These are phyloP conservation scores for Fraxinus latifolia DNA, from an alignment of 305 asterid genomes.

Conservation along the genomic window DNA sequence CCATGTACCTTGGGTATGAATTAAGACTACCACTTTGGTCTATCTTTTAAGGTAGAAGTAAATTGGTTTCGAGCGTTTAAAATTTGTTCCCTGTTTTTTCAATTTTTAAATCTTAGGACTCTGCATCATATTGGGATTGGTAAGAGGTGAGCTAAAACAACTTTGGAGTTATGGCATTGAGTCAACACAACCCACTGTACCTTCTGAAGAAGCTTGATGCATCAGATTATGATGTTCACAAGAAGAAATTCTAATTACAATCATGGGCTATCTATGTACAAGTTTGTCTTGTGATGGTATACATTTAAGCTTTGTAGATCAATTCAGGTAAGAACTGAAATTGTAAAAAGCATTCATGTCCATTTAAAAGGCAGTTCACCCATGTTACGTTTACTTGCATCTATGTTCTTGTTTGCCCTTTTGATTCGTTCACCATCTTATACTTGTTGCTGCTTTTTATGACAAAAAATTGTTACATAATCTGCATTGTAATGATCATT, in stretches of 20 bases:
- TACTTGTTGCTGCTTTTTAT: neutral
- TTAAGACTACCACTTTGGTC: neutral
- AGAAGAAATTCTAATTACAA: neutral
- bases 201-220: conserved; percentile 49
- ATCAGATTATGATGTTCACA: neutral
- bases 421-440: neutral
- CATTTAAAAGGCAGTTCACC: neutral
- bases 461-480: neutral
- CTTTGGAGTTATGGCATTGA: conserved; percentile 61
- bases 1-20: conserved; percentile 84
- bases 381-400: neutral
- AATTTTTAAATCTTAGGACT: conserved; percentile 48
- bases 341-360: neutral
- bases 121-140: conserved; percentile 62
- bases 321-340: neutral
- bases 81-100: neutral
- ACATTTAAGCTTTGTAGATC: neutral
- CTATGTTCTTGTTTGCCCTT: neutral
- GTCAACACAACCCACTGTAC: conserved; percentile 18
- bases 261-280: neutral
- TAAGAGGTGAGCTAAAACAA: conserved; percentile 67
- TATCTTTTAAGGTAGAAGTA: neutral
- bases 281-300: neutral
- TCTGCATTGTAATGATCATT: neutral
- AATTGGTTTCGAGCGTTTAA: neutral